These are phyloP conservation scores for Exophiala xenobiotica DNA, from an alignment of 2,329 filamentous ascomycete species.

Conservation along the genomic window DNA sequence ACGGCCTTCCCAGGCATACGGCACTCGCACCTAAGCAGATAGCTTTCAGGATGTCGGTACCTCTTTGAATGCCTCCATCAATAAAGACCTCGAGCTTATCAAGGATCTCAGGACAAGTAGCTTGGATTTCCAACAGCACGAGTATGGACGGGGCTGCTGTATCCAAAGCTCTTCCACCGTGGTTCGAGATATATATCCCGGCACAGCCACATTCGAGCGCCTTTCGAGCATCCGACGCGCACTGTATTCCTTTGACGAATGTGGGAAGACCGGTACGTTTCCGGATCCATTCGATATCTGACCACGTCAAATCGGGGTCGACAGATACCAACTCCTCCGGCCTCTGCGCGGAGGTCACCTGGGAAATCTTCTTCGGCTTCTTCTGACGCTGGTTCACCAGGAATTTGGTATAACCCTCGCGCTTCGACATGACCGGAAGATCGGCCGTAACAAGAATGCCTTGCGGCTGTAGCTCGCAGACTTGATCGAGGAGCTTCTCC, in stretches of 20 bases:
- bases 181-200: conserved; percentile 59
- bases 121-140: conserved; percentile 61
- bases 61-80: conserved; percentile 55
- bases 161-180: conserved; percentile 58
- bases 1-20: conserved; percentile 55
- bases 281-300: conserved; percentile 55
- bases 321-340: conserved; percentile 42
- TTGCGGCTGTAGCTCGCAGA: conserved; percentile 46
- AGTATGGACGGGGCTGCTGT: conserved; percentile 50
- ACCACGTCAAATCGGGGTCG: conserved; percentile 54
- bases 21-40: conserved; percentile 55
- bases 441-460: conserved; percentile 57
- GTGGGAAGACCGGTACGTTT: conserved; percentile 50
- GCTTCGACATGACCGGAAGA: conserved; percentile 54
- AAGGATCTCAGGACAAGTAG: conserved; percentile 43
- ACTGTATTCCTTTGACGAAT: conserved; percentile 59
- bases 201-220: conserved; percentile 53
- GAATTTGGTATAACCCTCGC: conserved; percentile 58
- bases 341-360: conserved; percentile 39
- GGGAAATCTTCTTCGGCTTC: conserved; percentile 35
- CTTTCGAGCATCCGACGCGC: conserved; percentile 54
- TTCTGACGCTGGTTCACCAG: conserved; percentile 35
- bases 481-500: conserved; percentile 49
- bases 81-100: conserved; percentile 51
- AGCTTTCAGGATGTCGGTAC: conserved; percentile 57